Evolutionary conservation across 805 yeast species (phyloP).

Genomic region (Candida tallmaniae): DNA sequence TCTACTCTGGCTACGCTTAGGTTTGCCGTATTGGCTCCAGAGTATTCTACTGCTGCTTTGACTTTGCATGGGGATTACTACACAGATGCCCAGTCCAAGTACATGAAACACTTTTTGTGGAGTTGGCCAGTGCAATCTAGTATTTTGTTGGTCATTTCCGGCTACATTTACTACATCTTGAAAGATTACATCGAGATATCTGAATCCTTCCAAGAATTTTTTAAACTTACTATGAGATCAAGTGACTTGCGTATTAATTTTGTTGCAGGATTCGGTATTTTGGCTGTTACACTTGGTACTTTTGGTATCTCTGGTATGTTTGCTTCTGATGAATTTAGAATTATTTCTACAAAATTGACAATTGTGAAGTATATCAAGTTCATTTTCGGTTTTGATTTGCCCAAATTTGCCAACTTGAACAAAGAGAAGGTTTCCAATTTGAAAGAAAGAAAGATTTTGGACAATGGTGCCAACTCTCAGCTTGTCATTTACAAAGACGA

Average conservation of each 20-base stretch:
- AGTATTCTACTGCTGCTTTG: conserved; percentile 53
- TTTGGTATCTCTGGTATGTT: conserved; percentile 23
- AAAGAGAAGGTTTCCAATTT: conserved; percentile 9
- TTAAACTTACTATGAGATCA: conserved; percentile 17
- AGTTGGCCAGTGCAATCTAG: conserved; percentile 32
- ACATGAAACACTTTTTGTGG: conserved; percentile 44
- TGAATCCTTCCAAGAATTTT: conserved; percentile 27
- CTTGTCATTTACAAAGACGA: conserved; percentile 60
- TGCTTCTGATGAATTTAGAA: conserved; percentile 46
- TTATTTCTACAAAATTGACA: conserved; percentile 27
- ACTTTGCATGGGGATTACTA: conserved; percentile 62
- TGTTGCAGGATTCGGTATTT: conserved; percentile 29
- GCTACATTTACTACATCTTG: conserved; percentile 17
- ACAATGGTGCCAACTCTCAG: conserved; percentile 45
- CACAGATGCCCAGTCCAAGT: conserved; percentile 41
- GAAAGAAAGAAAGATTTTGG: conserved; percentile 22
- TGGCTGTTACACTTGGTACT: conserved; percentile 6
- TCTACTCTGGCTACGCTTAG: conserved; percentile 50
- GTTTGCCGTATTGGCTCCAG: conserved; percentile 49
- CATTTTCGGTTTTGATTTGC: conserved; percentile 51
- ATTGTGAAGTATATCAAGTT: conserved; percentile 18
- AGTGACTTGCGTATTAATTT: conserved; percentile 21
- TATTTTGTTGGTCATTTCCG: conserved; percentile 11
- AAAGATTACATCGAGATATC: conserved; percentile 28
- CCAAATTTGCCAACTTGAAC: conserved; percentile 36